Conservation (phyloP, 495 filamentous ascomycete species). For the Podospora comata region DNA sequence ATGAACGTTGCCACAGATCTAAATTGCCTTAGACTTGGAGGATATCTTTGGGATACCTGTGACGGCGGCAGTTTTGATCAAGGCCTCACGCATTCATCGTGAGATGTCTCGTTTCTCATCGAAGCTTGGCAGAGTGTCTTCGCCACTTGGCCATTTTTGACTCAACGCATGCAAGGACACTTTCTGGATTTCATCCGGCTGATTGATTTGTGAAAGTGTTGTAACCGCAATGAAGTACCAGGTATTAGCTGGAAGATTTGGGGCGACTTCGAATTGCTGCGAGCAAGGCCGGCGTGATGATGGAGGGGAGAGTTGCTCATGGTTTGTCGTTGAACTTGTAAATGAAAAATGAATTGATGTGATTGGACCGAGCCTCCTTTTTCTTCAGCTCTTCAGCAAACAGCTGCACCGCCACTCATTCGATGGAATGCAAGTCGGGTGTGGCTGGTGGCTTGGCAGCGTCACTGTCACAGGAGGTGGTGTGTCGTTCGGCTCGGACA, state of each 20-base stretch:
- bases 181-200: slow-evolving; percentile 50
- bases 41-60: slow-evolving; percentile 54
- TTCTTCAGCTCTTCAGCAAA: not conserved
- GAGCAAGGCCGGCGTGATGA: slow-evolving; percentile 42
- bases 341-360: not conserved
- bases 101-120: slow-evolving; percentile 45
- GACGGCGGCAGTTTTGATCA: slow-evolving; percentile 51
- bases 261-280: slow-evolving; percentile 43
- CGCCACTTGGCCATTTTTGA: slow-evolving; percentile 32
- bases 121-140: slow-evolving; percentile 25
- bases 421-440: slow-evolving; percentile 7
- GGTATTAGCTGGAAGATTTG: slow-evolving; percentile 45
- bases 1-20: not conserved
- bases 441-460: slow-evolving; percentile 19
- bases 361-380: not conserved
- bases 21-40: not conserved
- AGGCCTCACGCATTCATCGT: slow-evolving; percentile 51
- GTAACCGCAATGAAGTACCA: slow-evolving; percentile 56
- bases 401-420: not conserved
- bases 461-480: slow-evolving; percentile 6
- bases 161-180: slow-evolving; percentile 43
- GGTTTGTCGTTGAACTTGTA: not conserved
- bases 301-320: slow-evolving; percentile 26
- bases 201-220: slow-evolving; percentile 51
- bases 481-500: not conserved